These are phyloP conservation scores for Lasiosphaeris hirsuta DNA, from an alignment of 495 filamentous ascomycete genomes.

Conservation along the genomic window DNA sequence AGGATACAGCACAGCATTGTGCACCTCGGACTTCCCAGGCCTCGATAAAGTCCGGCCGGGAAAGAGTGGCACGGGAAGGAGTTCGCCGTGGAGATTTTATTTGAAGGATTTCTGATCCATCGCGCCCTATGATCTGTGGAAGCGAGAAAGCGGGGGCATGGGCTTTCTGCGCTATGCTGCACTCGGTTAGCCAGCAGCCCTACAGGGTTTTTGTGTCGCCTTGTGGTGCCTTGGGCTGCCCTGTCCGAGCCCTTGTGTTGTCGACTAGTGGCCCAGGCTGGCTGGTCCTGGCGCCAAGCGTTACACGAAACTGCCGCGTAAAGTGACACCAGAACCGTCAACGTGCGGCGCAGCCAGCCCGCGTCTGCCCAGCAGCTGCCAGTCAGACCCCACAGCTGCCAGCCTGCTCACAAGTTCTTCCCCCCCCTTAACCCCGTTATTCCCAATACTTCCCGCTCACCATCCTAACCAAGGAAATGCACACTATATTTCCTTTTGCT, in stretches of 20 bases:
- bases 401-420: no score
- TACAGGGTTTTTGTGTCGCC: conserved; percentile 10
- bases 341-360: neutral
- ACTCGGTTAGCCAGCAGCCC: conserved; percentile 11
- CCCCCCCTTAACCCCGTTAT: no score
- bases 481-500: neutral
- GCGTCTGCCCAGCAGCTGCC: neutral
- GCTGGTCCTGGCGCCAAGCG: neutral
- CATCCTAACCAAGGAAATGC: no score
- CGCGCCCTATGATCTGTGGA: neutral
- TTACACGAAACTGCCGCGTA: conserved; percentile 4
- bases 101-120: neutral
- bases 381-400: no score
- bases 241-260: no score
- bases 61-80: neutral
- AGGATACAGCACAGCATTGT: neutral
- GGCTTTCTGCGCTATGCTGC: conserved; percentile 3
- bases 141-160: conserved; percentile 5
- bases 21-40: neutral
- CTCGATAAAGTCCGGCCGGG: neutral
- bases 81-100: no score
- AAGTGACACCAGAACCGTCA: neutral
- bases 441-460: no score
- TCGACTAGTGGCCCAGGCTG: no score
- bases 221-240: no score